phyloP scores from a whole-genome alignment of 1,139 yeast genomes.

The Kurtzmaniella quercitrusa region DNA sequence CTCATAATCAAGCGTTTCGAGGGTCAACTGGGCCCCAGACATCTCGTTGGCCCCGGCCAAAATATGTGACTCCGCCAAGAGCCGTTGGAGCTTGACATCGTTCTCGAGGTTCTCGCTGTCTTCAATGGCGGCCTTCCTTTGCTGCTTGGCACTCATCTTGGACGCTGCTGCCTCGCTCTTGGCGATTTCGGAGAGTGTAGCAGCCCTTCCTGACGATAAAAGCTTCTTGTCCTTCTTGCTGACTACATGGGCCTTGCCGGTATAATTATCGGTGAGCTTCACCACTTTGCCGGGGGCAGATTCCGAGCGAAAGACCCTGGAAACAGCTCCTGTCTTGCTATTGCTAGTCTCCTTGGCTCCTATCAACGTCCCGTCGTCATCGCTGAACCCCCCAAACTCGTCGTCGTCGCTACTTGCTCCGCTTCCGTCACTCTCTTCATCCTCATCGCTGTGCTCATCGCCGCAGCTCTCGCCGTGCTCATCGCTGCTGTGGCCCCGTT shows the following conservation, averaged over 20 bases:
- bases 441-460: slow-evolving; percentile 2
- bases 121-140: slow-evolving; percentile 25
- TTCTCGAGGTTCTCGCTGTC: slow-evolving; percentile 60
- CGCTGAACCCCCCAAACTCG: slow-evolving; percentile 11
- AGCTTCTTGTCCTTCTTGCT: slow-evolving; percentile 29
- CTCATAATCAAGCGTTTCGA: slow-evolving; percentile 61
- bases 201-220: slow-evolving; percentile 39
- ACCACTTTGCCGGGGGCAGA: slow-evolving; percentile 34
- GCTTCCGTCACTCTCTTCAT: slow-evolving; percentile 13
- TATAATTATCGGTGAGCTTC: slow-evolving; percentile 22
- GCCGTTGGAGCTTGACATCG: slow-evolving; percentile 78
- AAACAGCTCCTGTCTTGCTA: no score
- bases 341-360: slow-evolving; percentile 11
- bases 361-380: slow-evolving; percentile 4
- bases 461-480: background rate
- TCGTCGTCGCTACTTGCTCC: slow-evolving; percentile 14
- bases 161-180: slow-evolving; percentile 18
- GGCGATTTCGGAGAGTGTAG: slow-evolving; percentile 34
- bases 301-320: slow-evolving; percentile 14
- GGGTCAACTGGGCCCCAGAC: slow-evolving; percentile 76
- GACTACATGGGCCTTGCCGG: slow-evolving; percentile 15
- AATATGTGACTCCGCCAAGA: slow-evolving; percentile 82
- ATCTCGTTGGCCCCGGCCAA: slow-evolving; percentile 45
- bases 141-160: slow-evolving; percentile 27
- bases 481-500: background rate